Evolutionary conservation across 805 yeast species (phyloP).

Genomic region (Kodamaea leandrae): DNA sequence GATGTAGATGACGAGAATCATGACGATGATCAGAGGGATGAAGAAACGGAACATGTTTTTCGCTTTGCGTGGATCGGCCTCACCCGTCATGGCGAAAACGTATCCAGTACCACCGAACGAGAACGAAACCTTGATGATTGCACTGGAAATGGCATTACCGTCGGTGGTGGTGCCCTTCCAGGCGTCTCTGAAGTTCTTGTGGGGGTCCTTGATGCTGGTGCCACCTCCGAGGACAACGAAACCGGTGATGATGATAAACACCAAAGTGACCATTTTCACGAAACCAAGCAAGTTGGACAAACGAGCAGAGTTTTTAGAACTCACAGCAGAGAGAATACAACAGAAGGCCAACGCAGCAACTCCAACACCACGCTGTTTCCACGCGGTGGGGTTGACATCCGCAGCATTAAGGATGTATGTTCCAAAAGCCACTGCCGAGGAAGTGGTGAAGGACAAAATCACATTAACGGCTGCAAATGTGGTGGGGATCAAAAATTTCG

Average conservation of each 20-base stretch:
- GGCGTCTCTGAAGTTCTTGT: conserved; percentile 33
- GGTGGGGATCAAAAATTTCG: conserved; percentile 34
- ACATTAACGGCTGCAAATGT: conserved; percentile 38
- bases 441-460: conserved; percentile 33
- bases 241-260: conserved; percentile 34
- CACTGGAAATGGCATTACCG: conserved; percentile 42
- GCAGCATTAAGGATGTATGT: conserved; percentile 34
- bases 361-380: conserved; percentile 39
- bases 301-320: conserved; percentile 28
- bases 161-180: conserved; percentile 41
- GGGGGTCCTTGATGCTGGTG: conserved; percentile 31
- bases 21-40: conserved; percentile 31
- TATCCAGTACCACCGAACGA: conserved; percentile 42
- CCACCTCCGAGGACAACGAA: conserved; percentile 37
- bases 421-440: conserved; percentile 39
- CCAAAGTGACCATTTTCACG: conserved; percentile 30
- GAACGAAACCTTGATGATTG: conserved; percentile 44
- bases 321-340: conserved; percentile 20
- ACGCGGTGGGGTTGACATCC: conserved; percentile 23
- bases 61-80: conserved; percentile 25
- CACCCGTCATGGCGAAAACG: conserved; percentile 37
- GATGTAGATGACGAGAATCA: conserved; percentile 31
- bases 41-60: conserved; percentile 24
- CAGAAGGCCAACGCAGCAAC: conserved; percentile 28
- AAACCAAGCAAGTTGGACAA: conserved; percentile 34